Evolutionary conservation across 2,329 filamentous ascomycete genomes (phyloP).

Genomic region (Teratosphaeria epicoccoides): DNA sequence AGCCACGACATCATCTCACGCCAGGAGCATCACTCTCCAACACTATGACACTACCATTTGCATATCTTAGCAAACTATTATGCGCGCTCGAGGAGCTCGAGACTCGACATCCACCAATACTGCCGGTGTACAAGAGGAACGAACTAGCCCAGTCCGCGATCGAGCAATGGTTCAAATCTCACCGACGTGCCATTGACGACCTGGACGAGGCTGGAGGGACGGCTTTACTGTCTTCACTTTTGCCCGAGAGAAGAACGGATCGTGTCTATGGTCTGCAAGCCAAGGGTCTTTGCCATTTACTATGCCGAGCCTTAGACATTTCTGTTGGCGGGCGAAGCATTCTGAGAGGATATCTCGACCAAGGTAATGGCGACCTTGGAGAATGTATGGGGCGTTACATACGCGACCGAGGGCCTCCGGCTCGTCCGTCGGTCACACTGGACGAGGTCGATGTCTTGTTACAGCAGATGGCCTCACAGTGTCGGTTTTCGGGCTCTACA

Average conservation of each 20-base stretch:
- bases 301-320: slow-evolving; percentile 57
- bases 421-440: slow-evolving; percentile 43
- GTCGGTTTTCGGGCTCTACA: slow-evolving; percentile 58
- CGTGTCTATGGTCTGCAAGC: slow-evolving; percentile 64
- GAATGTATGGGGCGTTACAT: slow-evolving; percentile 59
- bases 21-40: neutral
- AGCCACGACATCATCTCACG: neutral
- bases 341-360: slow-evolving; percentile 51
- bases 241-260: slow-evolving; percentile 67
- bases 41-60: slow-evolving; percentile 56
- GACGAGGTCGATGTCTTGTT: slow-evolving; percentile 63
- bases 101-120: slow-evolving; percentile 30
- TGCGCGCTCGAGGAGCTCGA: slow-evolving; percentile 50
- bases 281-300: slow-evolving; percentile 51
- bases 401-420: slow-evolving; percentile 40
- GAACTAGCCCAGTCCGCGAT: slow-evolving; percentile 31
- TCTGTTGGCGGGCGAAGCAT: slow-evolving; percentile 50
- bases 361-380: slow-evolving; percentile 56
- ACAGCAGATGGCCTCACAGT: slow-evolving; percentile 54
- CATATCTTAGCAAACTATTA: slow-evolving; percentile 62
- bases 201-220: slow-evolving; percentile 44
- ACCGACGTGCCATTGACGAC: slow-evolving; percentile 49
- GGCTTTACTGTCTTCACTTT: slow-evolving; percentile 62
- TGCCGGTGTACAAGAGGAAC: slow-evolving; percentile 21
- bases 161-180: slow-evolving; percentile 56